Base-by-base conservation (phyloP, 805 yeast species). In the Nematodospora valgi region DNA sequence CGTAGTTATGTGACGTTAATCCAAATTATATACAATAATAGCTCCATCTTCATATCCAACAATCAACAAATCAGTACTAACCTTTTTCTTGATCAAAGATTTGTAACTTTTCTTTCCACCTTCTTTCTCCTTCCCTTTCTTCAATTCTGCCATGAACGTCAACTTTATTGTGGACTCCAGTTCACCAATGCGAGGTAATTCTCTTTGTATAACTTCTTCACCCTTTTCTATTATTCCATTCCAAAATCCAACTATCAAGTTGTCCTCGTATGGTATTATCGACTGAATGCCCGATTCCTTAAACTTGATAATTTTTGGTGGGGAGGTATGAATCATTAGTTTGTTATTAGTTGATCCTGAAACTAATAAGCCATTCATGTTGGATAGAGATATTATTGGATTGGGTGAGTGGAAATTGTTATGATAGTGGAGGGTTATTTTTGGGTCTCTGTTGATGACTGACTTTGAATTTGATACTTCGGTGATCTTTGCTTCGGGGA, bases 11-110 rank as follows among this genome's bases (percentile, higher is more conserved):
- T 13, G 11, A n/a, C n/a, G 6, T 13, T 24, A 18, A n/a, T 29
- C 18, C n/a, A 32, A 8, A 27, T 19, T 35, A 48, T 66, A 72
- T 8, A 74, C 51, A 9, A 61, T 62, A 2, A 78, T 59, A 3
- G 76, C 59, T 2, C 82, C 82, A 42, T 78, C 82, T 32, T 72
- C 74, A 30, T 72, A 77, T 0, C 77, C 83, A 2, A 68, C 64
- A 4, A 76, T 31, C 21, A 43, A 14, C 5, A 40, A 10, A 10
- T 30, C 10, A 4, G 32, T 13, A 21, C 24, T 28, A 9, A 26
- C 22, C 19, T 46, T 45, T 34, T 34, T 30, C 11, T 29, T 18
- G 6, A n/a, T 11, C 11, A 26, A 18, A 21, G 15, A 10, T 8
- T 10, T 19, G 6, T 18, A 11, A 24, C 5, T 16, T 21, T 19